These are phyloP conservation scores for Chenopodium suecicum DNA, from an alignment of 148 eudicot genomes.

Conservation along the genomic window DNA sequence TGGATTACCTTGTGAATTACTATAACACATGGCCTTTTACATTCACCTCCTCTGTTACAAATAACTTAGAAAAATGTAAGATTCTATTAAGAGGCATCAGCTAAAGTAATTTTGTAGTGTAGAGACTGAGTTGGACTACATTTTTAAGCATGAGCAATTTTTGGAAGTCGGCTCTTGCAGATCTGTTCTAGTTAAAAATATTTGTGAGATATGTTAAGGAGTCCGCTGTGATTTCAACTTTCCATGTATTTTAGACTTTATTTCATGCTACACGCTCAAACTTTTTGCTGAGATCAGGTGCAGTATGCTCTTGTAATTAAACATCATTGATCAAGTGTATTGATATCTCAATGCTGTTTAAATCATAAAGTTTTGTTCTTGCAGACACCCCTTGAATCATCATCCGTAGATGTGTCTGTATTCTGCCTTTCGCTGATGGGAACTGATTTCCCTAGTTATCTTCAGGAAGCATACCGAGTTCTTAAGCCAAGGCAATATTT, in stretches of 20 bases:
- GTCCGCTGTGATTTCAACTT: background rate
- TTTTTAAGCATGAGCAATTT: background rate
- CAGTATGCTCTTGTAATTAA: background rate
- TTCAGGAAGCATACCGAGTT: slow-evolving; percentile 85
- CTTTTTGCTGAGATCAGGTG: background rate
- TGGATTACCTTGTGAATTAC: background rate
- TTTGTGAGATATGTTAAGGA: background rate
- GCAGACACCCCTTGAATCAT: slow-evolving; percentile 85
- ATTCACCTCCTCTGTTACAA: background rate
- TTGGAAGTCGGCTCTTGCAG: background rate
- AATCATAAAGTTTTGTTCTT: slow-evolving; percentile 13
- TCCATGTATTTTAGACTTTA: too few relatives aligned
- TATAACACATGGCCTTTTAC: background rate
- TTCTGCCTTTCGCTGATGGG: slow-evolving; percentile 98
- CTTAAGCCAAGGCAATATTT: slow-evolving; percentile 61
- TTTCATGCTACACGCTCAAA: background rate
- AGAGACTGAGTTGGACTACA: background rate
- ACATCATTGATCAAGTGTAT: background rate
- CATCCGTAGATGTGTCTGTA: slow-evolving; percentile 79
- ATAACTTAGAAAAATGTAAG: background rate
- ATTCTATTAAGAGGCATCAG: background rate
- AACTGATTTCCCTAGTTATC: slow-evolving; percentile 68
- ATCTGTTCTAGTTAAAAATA: background rate
- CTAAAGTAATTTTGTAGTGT: background rate
- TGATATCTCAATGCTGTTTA: background rate